A percentile compares a stretch with the other conserved stretches of the same genome.
These are phyloP conservation scores for Cucumis cinereus DNA, from an alignment of 306 rosid genomes.

Conservation along the genomic window DNA sequence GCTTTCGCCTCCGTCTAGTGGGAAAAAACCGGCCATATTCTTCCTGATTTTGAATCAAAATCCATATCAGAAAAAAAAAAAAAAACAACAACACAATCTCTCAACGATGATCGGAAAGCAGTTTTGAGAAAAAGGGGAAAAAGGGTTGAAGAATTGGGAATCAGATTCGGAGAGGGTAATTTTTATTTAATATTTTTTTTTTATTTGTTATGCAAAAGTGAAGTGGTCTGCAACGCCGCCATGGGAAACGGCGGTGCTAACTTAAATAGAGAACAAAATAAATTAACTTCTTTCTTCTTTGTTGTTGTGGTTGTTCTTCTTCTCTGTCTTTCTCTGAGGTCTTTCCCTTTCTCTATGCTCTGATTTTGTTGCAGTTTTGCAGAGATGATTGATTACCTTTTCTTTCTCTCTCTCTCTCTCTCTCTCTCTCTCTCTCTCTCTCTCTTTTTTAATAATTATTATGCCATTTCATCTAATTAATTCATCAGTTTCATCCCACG, in stretches of 20 bases:
- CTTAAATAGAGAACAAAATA: neutral
- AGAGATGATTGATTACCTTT: neutral
- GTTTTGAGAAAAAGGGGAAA: neutral
- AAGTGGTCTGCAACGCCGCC: constrained; percentile 8
- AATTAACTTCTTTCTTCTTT: neutral
- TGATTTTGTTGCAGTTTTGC: constrained; percentile 6
- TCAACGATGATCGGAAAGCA: neutral
- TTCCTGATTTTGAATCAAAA: constrained; percentile 28
- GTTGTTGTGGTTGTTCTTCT: neutral
- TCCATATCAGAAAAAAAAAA: constrained; percentile 38
- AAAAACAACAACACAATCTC: neutral
- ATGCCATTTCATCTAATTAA: neutral
- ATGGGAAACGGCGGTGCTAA: neutral
- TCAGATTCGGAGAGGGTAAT: neutral
- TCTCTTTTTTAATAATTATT: neutral
- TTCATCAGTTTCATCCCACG: neutral
- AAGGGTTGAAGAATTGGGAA: constrained; percentile 2
- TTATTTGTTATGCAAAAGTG: neutral
- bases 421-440: neutral
- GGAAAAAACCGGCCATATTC: constrained; percentile 49
- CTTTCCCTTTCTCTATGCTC: constrained; percentile 9
- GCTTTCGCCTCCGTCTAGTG: constrained; percentile 26
- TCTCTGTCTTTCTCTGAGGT: neutral
- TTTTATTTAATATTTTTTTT: neutral
- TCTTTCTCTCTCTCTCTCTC: neutral